phyloP scores from a whole-genome alignment of 2,329 filamentous ascomycete species.

The Diaporthe sp. region DNA sequence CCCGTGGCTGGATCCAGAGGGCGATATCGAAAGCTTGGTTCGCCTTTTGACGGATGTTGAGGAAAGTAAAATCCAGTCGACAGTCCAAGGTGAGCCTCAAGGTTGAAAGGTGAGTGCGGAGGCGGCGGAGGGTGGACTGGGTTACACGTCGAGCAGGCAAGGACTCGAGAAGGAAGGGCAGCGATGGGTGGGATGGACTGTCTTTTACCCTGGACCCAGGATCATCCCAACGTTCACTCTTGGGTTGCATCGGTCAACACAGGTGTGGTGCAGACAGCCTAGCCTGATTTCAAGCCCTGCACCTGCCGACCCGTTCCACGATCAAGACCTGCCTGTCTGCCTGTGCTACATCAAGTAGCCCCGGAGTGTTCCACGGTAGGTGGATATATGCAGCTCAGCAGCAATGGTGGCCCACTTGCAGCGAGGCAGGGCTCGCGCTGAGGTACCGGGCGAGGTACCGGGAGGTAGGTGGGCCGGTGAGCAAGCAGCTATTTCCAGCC shows the following conservation, averaged over 20 bases:
- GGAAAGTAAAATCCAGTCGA: neutral
- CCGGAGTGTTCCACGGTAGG: conserved; percentile 22
- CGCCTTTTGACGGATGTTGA: neutral
- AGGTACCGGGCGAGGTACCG: conserved; percentile 7
- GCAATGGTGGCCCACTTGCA: conserved; percentile 24
- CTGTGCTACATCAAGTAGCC: conserved; percentile 15
- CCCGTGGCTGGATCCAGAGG: neutral
- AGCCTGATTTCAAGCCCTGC: conserved; percentile 31
- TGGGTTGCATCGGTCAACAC: conserved; percentile 39
- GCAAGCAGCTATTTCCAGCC: conserved; percentile 2
- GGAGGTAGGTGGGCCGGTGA: conserved; percentile 14
- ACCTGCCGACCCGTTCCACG: conserved; percentile 39
- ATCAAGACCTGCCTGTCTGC: conserved; percentile 37
- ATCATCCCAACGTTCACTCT: conserved; percentile 34
- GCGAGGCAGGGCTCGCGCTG: conserved; percentile 33
- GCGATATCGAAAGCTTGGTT: neutral
- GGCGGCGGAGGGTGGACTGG: conserved; percentile 16
- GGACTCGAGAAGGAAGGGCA: conserved; percentile 26
- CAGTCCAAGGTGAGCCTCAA: conserved; percentile 12
- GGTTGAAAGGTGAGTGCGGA: conserved; percentile 8
- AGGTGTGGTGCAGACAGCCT: conserved; percentile 34
- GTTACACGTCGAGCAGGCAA: conserved; percentile 29
- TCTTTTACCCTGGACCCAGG: conserved; percentile 40
- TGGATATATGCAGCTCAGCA: conserved; percentile 34
- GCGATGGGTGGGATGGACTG: conserved; percentile 33